Base-by-base conservation (phyloP, 108 stramenopile species). In the Nannochloropsis gaditana region DNA sequence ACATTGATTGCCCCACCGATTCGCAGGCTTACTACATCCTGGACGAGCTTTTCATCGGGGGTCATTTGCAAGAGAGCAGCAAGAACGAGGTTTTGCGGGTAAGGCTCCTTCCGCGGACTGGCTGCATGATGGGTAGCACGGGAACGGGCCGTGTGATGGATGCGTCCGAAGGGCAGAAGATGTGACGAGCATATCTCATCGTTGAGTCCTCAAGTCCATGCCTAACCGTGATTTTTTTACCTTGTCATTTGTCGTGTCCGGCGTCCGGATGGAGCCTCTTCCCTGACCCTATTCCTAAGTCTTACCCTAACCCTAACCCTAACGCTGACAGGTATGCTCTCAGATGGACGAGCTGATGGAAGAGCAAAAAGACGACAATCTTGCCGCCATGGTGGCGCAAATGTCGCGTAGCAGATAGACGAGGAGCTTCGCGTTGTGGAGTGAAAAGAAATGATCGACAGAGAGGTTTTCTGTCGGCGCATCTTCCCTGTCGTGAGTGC, bases 41-140 rank as follows among this genome's bases (percentile, higher is more conserved):
- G 43, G 98, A 99, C 93, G 98, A 99, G 93, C 96, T 97, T 89
- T 97, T 99, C 95, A 88, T 99, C 88, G 98, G 96, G 85, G 98
- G 98, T 81, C 96, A 98, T 89, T 93, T 98, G 81, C 93, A 91
- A 85, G 91, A 91, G 87, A 91, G 89, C 86, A 82, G 79, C 19
- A 91, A 91, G 87, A 90, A 89, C 5, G 91, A 91, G 80, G 90
- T 91, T 5, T 83, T 91, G 80, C 90, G 91, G 19, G 86, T 91
- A 31, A 90, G 91, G 79, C 84, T 82, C 8, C 85, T 31, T 31
- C 31, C 31, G 0, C 31, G 31, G 31, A 31, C 31, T 31, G 31
- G 31, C 0, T 31, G 31, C 31, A 31, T 31, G 31, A 31, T 31
- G 31, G 31, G 31, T 31, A 31, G 31, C 31, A 31, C 31, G 31